Evolutionary conservation across 1,284 basidiomycete genomes (phyloP).

Genomic region (Wolfiporia cocos): DNA sequence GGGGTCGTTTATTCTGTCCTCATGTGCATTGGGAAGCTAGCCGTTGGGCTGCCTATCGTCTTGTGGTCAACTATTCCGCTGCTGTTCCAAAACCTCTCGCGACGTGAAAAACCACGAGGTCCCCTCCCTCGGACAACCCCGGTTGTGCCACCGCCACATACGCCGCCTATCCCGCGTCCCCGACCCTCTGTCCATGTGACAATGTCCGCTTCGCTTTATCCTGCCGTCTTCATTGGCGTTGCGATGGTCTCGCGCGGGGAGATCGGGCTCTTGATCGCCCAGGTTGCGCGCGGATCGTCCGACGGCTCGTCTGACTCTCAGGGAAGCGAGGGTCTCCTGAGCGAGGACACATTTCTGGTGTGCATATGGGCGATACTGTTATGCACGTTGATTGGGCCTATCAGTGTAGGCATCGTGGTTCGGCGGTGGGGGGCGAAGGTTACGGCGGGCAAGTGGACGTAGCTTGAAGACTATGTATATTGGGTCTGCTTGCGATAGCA

Average conservation of each 20-base stretch:
- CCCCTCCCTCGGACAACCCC: too few relatives aligned
- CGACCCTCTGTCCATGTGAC: not conserved
- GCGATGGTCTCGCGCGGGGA: slow-evolving; percentile 49
- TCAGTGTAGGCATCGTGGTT: slow-evolving; percentile 29
- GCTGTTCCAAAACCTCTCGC: not conserved
- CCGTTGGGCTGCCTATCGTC: slow-evolving; percentile 20
- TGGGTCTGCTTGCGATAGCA: too few relatives aligned
- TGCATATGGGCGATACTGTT: slow-evolving; percentile 44
- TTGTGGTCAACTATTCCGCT: slow-evolving; percentile 6
- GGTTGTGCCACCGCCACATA: too few relatives aligned
- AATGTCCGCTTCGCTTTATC: slow-evolving; percentile 8
- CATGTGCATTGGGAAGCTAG: slow-evolving; percentile 41
- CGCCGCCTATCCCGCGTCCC: not conserved
- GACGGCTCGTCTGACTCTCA: slow-evolving; percentile 2
- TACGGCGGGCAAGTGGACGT: slow-evolving; percentile 13
- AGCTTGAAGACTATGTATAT: too few relatives aligned
- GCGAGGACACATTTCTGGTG: slow-evolving; percentile 36
- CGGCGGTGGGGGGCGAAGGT: slow-evolving; percentile 13
- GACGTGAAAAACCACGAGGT: too few relatives aligned
- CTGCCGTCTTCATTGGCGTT: slow-evolving; percentile 25
- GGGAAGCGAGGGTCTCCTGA: slow-evolving; percentile 19
- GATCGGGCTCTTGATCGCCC: slow-evolving; percentile 39
- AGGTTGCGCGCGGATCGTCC: slow-evolving; percentile 16
- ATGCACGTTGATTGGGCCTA: slow-evolving; percentile 41
- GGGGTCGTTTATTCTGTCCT: slow-evolving; percentile 42